Evolutionary conservation across 2,329 filamentous ascomycete genomes (phyloP).

Genomic region (Ascochyta clinopodiicola): DNA sequence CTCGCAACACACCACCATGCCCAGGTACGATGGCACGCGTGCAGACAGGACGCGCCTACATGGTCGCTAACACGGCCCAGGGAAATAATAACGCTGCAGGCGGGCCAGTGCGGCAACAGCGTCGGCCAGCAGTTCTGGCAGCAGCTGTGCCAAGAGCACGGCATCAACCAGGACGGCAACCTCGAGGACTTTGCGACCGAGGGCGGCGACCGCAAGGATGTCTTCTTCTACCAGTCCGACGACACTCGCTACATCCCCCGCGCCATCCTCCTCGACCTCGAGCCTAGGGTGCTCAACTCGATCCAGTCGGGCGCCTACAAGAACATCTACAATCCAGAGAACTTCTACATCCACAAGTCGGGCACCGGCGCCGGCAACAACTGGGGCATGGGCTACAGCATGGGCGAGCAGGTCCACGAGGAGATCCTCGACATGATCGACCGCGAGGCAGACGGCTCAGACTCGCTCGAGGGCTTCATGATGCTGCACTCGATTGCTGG

Average conservation of each 20-base stretch:
- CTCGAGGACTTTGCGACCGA: constrained; percentile 97
- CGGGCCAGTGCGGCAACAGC: constrained; percentile 99
- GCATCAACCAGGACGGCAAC: constrained; percentile 96
- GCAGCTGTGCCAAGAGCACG: constrained; percentile 96
- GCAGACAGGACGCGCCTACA: neutral
- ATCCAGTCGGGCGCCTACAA: constrained; percentile 95
- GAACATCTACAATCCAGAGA: constrained; percentile 99
- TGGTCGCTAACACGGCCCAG: constrained; percentile 56
- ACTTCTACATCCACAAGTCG: constrained; percentile 96
- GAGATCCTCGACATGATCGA: constrained; percentile 99
- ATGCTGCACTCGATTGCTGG: constrained; percentile 97
- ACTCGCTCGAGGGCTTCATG: constrained; percentile 99
- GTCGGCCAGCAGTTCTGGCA: constrained; percentile 99
- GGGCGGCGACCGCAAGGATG: constrained; percentile 96
- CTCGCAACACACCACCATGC: constrained; percentile 41
- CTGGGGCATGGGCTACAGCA: constrained; percentile 96
- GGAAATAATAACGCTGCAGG: constrained; percentile 99
- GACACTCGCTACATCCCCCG: constrained; percentile 97
- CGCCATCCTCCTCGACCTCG: constrained; percentile 92
- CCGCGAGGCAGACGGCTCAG: constrained; percentile 95
- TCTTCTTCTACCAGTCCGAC: constrained; percentile 99
- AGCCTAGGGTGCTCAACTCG: constrained; percentile 88
- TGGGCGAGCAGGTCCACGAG: constrained; percentile 88
- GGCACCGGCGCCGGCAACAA: constrained; percentile 96
- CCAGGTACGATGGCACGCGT: constrained; percentile 37